Evolutionary conservation across 345 rosid genomes (phyloP).

Genomic region (Dovyalis caffra): DNA sequence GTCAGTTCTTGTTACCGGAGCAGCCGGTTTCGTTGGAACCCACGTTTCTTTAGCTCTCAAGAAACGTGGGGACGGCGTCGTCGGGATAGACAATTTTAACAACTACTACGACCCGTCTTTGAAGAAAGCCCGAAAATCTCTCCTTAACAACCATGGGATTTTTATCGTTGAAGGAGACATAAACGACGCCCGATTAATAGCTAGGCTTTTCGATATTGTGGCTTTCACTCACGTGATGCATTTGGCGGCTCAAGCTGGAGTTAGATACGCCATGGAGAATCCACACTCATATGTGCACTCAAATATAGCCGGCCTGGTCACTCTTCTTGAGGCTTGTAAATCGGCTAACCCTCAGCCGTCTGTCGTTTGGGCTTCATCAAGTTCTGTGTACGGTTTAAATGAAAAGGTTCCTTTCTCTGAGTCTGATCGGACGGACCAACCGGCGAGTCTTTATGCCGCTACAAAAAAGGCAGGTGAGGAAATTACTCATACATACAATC

Average conservation of each 20-base stretch:
- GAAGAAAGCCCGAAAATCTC: slow-evolving; percentile 30
- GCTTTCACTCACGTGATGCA: slow-evolving; percentile 41
- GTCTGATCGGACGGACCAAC: slow-evolving; percentile 42
- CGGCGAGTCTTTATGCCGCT: slow-evolving; percentile 41
- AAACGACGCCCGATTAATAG: slow-evolving; percentile 28
- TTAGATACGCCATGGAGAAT: slow-evolving; percentile 42
- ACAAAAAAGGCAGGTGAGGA: slow-evolving; percentile 45
- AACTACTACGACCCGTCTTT: slow-evolving; percentile 27
- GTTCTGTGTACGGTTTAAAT: slow-evolving; percentile 38
- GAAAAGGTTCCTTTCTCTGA: slow-evolving; percentile 38
- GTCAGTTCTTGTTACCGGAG: slow-evolving; percentile 39
- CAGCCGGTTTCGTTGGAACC: slow-evolving; percentile 41
- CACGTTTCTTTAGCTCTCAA: slow-evolving; percentile 37
- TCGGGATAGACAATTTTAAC: slow-evolving; percentile 40
- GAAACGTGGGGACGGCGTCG: slow-evolving; percentile 40
- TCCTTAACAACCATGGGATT: slow-evolving; percentile 20
- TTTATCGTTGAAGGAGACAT: slow-evolving; percentile 37
- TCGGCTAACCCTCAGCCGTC: slow-evolving; percentile 38
- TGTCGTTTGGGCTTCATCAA: slow-evolving; percentile 39
- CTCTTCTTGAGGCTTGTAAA: slow-evolving; percentile 24
- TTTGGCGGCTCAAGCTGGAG: slow-evolving; percentile 44
- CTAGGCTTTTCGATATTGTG: slow-evolving; percentile 32
- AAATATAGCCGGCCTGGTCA: slow-evolving; percentile 34
- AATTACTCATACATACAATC: slow-evolving; percentile 36
- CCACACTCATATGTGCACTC: slow-evolving; percentile 35